Evolutionary conservation across 768 basidiomycete genomes (phyloP), one percentile per base, ranked within the genome.

Genomic region (Trametes cinnabarina): DNA sequence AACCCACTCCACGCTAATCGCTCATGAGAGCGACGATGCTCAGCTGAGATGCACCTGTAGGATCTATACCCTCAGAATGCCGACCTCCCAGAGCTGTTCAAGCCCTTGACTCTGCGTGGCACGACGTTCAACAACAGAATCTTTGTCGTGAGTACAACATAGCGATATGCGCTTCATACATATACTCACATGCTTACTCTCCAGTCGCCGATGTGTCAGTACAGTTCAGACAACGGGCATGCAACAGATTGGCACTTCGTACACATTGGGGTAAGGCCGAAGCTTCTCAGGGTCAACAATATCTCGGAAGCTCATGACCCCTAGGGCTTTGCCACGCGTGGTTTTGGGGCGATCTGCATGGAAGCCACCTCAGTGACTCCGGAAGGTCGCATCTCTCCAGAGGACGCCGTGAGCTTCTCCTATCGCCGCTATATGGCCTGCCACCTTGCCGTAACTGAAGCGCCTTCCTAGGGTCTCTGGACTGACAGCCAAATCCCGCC

Each of bases 171-270:
- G n/a, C n/a, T n/a, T n/a, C n/a, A n/a, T n/a, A n/a, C n/a, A n/a
- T n/a, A 39, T 43, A 19, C 22, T 17, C 12, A 20, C 22, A 23
- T 11, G 14, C 12, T 56, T 51, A n/a, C 26, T 49, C 42, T 46
- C 9, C 60, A 86, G 85, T 74, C 88, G 11, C 88, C 88, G 2
- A 92, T 92, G 90, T 92, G 91, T 69, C 85, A 87, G 71, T 94
- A 93, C 73, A 87, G 85, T 56, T 77, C 84, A 9, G 81, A 88
- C 43, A 73, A 85, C 50, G 91, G 91, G 0, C 84, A 88, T 64
- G 83, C 85, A 3, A 91, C 90, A 1, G 87, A 92, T 61, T 92
- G 87, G 85, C 92, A 94, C 69, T 71, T 92, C 4, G 88, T 91
- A 17, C 89, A 93, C 67, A 77, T 90, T 32, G 88, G 88, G 1